A percentile compares a stretch with the other conserved stretches of the same genome.
phyloP scores from a whole-genome alignment of 441 rosid genomes.

The Croton laevigatus region DNA sequence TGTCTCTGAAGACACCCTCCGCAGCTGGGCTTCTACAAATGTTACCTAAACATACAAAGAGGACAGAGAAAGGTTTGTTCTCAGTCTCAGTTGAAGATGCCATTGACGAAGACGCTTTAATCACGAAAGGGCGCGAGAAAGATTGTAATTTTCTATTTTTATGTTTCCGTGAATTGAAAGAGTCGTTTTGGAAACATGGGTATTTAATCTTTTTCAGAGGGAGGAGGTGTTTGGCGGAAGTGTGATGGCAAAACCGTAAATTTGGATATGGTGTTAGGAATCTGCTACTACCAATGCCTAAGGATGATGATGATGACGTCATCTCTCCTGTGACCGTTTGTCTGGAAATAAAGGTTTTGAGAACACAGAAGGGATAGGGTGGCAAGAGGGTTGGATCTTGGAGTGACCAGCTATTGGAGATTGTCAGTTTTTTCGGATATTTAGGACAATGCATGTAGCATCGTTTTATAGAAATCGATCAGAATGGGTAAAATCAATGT shows the following conservation, averaged over 20 bases:
- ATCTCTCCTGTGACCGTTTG: constrained; percentile 20
- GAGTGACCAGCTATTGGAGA: background rate
- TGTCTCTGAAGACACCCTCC: constrained; percentile 82
- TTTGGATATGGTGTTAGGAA: constrained; percentile 21
- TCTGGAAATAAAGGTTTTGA: background rate
- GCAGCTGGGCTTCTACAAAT: constrained; percentile 97
- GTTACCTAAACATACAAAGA: constrained; percentile 86
- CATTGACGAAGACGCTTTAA: constrained; percentile 41
- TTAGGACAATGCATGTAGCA: background rate
- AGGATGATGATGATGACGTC: constrained; percentile 18
- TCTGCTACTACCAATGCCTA: constrained; percentile 15
- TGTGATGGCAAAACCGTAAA: constrained; percentile 54
- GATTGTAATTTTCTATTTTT: constrained; percentile 1
- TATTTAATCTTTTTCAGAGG: constrained; percentile 12
- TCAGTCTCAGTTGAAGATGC: constrained; percentile 31
- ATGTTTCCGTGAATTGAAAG: constrained; percentile 1
- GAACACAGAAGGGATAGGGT: constrained; percentile 2
- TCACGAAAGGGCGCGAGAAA: constrained; percentile 19
- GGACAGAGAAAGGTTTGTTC: constrained; percentile 67
- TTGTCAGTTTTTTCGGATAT: background rate
- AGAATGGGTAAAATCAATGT: no score
- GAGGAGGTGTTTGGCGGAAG: constrained; percentile 9
- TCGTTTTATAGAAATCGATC: no score
- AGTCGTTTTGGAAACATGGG: constrained; percentile 26
- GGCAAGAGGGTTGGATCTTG: background rate